Evolutionary conservation across 2,329 filamentous ascomycete genomes (phyloP).

Genomic region (Pestalotiopsis fici): DNA sequence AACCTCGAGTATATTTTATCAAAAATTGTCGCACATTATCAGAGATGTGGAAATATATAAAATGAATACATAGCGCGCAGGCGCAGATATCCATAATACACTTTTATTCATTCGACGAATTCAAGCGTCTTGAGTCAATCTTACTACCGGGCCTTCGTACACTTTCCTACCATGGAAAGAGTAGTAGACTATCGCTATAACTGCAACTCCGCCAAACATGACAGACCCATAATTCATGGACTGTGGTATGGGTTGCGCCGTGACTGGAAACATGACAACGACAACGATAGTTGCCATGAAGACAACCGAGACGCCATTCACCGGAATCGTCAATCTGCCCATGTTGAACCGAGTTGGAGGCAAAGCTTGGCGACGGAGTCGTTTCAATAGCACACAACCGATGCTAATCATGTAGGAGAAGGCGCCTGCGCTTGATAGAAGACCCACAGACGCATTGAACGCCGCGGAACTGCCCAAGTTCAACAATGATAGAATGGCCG

Average conservation of each 20-base stretch:
- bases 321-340: not conserved
- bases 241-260: not conserved
- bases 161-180: not conserved
- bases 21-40: too few relatives aligned
- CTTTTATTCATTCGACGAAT: too few relatives aligned
- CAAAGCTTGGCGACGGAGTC: not conserved
- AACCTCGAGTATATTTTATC: too few relatives aligned
- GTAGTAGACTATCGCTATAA: not conserved
- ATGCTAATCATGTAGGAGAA: not conserved
- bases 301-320: not conserved
- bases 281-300: not conserved
- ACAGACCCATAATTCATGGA: not conserved
- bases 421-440: not conserved
- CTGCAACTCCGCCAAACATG: not conserved
- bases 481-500: not conserved
- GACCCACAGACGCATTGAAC: not conserved
- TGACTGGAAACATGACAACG: not conserved
- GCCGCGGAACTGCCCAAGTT: not conserved
- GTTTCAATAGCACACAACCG: not conserved
- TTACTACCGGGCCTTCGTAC: not conserved
- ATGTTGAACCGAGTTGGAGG: not conserved
- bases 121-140: not conserved
- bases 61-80: too few relatives aligned
- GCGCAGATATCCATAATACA: too few relatives aligned
- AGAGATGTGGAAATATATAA: too few relatives aligned